Percentiles rank a stretch among this genome's conserved stretches.
phyloP scores from a whole-genome alignment of 2,329 filamentous ascomycete genomes.

The Fusarium citri region DNA sequence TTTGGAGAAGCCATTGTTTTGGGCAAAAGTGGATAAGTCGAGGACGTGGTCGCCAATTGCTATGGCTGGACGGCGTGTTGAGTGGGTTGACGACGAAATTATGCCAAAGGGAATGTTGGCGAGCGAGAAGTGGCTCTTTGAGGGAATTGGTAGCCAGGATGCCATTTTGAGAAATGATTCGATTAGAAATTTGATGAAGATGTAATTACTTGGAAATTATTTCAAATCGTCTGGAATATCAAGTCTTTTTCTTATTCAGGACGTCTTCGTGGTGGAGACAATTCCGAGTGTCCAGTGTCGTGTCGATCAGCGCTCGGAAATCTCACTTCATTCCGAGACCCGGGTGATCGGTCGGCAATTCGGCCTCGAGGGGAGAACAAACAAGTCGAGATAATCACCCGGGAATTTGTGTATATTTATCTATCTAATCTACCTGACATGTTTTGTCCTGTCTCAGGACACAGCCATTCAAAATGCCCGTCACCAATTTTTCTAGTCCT shows the following conservation, averaged over 20 bases:
- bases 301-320: not conserved
- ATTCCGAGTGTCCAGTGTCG: not conserved
- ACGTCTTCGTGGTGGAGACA: not conserved
- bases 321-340: not conserved
- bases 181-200: no score
- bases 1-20: slow-evolving; percentile 53
- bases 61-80: slow-evolving; percentile 71
- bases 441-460: not conserved
- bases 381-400: not conserved
- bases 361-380: not conserved
- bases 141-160: slow-evolving; percentile 18
- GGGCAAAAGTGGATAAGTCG: slow-evolving; percentile 73
- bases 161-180: no score
- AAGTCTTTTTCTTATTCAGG: not conserved
- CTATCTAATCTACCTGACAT: not conserved
- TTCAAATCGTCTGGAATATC: rapidly evolving
- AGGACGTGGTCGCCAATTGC: slow-evolving; percentile 79
- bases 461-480: slow-evolving; percentile 21
- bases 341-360: not conserved
- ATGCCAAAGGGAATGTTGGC: slow-evolving; percentile 87
- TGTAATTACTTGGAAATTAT: not conserved
- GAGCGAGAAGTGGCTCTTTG: slow-evolving; percentile 57
- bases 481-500: slow-evolving; percentile 31
- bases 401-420: not conserved
- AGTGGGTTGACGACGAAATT: slow-evolving; percentile 70